Evolutionary conservation across 2,329 filamentous ascomycete genomes (phyloP).

Genomic region (Diplocarpon mali): DNA sequence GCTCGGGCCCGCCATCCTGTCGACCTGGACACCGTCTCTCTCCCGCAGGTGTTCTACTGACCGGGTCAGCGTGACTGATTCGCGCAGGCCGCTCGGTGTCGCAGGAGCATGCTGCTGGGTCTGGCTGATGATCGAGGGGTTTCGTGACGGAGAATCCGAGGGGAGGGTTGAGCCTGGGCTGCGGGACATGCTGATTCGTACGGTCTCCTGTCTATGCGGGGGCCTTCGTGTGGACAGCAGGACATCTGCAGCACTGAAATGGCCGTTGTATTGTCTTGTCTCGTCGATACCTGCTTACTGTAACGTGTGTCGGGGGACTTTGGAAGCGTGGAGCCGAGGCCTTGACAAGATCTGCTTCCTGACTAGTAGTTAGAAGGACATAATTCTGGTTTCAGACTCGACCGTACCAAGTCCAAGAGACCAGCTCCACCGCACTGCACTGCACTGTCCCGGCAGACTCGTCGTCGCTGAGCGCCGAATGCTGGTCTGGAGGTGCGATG

Average conservation of each 20-base stretch:
- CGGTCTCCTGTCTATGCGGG: neutral
- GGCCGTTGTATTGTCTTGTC: neutral
- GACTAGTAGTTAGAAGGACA: too few species aligned
- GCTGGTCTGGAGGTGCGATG: too few species aligned
- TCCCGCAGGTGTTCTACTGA: slow-evolving; percentile 17
- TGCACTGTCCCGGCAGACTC: too few species aligned
- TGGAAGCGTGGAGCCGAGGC: too few species aligned
- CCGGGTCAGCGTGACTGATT: slow-evolving; percentile 19
- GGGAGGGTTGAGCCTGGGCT: slow-evolving; percentile 5
- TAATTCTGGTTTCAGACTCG: too few species aligned
- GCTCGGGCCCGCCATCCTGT: slow-evolving; percentile 6
- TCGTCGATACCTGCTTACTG: too few species aligned
- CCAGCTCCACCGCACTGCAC: too few species aligned
- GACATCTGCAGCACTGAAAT: neutral
- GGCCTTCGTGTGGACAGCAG: neutral
- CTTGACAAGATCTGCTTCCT: too few species aligned
- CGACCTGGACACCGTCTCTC: neutral
- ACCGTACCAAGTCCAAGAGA: too few species aligned
- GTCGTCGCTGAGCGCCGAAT: too few species aligned
- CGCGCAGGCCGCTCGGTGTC: slow-evolving; percentile 23
- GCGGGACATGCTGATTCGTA: slow-evolving; percentile 2
- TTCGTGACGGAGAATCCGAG: slow-evolving; percentile 5
- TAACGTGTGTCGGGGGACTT: too few species aligned
- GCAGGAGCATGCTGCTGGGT: slow-evolving; percentile 19
- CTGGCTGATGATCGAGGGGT: slow-evolving; percentile 6